These are phyloP conservation scores for Erythrophleum fordii DNA, from an alignment of 306 rosid genomes.

Conservation along the genomic window DNA sequence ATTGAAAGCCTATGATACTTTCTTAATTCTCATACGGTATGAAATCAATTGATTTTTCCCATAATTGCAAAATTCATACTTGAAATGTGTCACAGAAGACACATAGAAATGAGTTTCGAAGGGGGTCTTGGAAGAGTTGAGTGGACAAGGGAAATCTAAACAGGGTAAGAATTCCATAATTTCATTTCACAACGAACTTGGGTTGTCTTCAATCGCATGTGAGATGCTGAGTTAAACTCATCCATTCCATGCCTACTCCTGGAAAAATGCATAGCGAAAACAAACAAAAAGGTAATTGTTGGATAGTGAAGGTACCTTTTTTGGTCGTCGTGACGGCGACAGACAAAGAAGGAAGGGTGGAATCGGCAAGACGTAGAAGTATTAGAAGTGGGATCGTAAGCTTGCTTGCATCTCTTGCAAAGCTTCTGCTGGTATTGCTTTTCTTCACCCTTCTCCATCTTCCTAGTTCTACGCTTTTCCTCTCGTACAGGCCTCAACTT, in stretches of 20 bases:
- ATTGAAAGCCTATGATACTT: neutral
- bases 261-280: neutral
- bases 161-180: neutral
- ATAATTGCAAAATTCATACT: neutral
- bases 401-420: constrained; percentile 70
- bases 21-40: neutral
- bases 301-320: constrained; percentile 54
- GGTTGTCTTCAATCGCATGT: neutral
- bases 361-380: constrained; percentile 75
- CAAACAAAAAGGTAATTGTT: neutral
- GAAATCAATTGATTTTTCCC: neutral
- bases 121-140: neutral
- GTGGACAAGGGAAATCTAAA: neutral
- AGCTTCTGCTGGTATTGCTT: constrained; percentile 34
- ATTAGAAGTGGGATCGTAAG: constrained; percentile 53
- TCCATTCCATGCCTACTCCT: no score
- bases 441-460: constrained; percentile 42
- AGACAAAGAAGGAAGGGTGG: constrained; percentile 86
- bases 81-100: neutral
- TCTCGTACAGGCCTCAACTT: no score
- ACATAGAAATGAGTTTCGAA: neutral
- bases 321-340: constrained; percentile 97
- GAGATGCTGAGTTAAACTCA: neutral
- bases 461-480: neutral
- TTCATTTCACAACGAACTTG: neutral